Base-by-base conservation (phyloP, 495 filamentous ascomycete species). In the Haplographium delicatum region DNA sequence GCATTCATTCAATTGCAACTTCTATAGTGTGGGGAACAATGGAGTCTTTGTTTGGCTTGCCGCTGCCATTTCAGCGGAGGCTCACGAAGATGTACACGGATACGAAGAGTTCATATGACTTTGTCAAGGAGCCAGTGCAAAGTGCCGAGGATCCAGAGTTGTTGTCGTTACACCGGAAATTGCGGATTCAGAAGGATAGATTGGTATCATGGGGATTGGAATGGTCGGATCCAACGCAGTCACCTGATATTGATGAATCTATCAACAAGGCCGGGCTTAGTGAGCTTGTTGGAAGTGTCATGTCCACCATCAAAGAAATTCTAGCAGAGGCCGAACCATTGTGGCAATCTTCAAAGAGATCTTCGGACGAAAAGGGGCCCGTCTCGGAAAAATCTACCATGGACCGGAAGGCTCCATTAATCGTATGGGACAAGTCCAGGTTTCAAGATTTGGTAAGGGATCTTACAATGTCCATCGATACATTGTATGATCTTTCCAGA, bases 1-100 rank as follows among this genome's bases (percentile, higher is more conserved):
- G 11, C 15, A 5, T 15, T 28, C 20, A 27, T 10, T 34, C 9
- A 43, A 47, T 35, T 34, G 27, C 27, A 19, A 47, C 35, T n/a
- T n/a, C n/a, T n/a, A n/a, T n/a, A n/a, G n/a, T 19, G 34, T 42
- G 37, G 22, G 2, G 27, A 34, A 48, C n/a, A 10, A 44, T 41
- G 46, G 40, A 51, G 43, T 58, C 54, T 8, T 33, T 61, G 1
- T 55, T 56, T 48, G 53, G 39, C 25, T 33, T 74, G 40, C 67
- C 72, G 56, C 61, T 74, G 62, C 70, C 77, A 44, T 69, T 82
- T 53, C 79, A 81, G 64, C 79, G 84, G 51, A 82, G 88, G 53
- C 76, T 96, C 31, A 93, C 89, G 41, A 84, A 91, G 66, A 79
- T 95, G 58, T 96, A 95, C 67, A 86, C 88, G 57, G 89, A 96